Evolutionary conservation across 345 rosid genomes (phyloP), one percentile per base, ranked within the genome.

Genomic region (Aquilaria sinensis): DNA sequence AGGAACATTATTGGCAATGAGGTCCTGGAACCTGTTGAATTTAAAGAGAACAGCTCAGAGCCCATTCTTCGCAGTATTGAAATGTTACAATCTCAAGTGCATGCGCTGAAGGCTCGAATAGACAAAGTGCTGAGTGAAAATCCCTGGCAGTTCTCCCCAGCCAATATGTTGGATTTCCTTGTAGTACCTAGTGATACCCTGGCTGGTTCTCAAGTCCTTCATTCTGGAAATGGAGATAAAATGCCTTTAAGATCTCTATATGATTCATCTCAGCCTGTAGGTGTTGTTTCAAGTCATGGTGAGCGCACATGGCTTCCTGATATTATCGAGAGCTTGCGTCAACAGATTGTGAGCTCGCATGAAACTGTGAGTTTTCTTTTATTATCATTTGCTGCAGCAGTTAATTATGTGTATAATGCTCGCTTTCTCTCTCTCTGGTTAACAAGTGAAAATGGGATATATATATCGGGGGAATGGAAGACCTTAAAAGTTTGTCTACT

Each of bases 51-150:
- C 8, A 80, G 64, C 66, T 56, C 70, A 71, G 85, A 75, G 71
- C 77, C 76, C 48, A 72, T 81, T 54, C 83, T 89, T 63, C 56
- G 72, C 33, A 84, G 81, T 78, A 78, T 88, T 66, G 90, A 84
- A 73, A 60, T 67, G 51, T 72, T 77, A 4, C 82, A 86, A 59
- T 75, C 74, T 1, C 77, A 74, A 71, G 76, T 75, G n/a, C 72
- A 64, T 47, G 77, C 68, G 62, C 65, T 82, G 81, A 88, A 76
- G 84, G 70, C 62, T 48, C 81, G 86, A 23, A 68, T 84, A 12
- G 96, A 85, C 56, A 81, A 78, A 70, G 78, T 85, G 69, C 54
- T 81, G 70, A 74, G 71, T 67, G 89, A 84, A 56, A 81, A 81
- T 65, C 90, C 87, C 16, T 68, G 50, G 65, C 82, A 76, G 61